Base-by-base conservation (phyloP, 2,329 filamentous ascomycete genomes). In the Paecilomyces variotii region DNA sequence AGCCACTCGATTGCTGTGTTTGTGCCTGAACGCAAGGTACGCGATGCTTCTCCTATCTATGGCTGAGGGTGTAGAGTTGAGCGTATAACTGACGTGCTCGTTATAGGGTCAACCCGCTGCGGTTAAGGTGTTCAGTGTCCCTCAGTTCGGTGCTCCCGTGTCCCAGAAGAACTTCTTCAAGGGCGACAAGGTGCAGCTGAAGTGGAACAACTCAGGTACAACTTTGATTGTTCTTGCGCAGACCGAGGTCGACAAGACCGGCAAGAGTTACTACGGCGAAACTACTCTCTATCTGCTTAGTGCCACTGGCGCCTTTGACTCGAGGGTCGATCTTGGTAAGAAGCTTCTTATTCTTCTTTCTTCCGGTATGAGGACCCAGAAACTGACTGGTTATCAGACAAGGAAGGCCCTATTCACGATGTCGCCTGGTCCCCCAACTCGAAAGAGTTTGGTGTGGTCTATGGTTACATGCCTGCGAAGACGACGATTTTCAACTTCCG, bases 131-230 rank as follows among this genome's bases (percentile, higher is more conserved):
- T 99, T 89, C 80, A 91, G 93, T 65, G 89, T 97, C 35, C 93
- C 94, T 50, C 83, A 94, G 67, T 97, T 97, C 77, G 83, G 78
- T 63, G 80, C 79, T 56, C 87, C 92, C 3, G 87, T 96, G 55
- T 97, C 93, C 45, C 93, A 97, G 74, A 99, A 99, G 86, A 97
- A 89, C 1, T 99, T 99, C 73, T 99, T 91, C 85, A 99, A 99
- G 80, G 92, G 92, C 63, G 94, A 99, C 81, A 97, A 97, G 80
- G 93, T 99, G 54, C 91, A 97, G 77, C 80, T 99, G 71, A 97
- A 97, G 80, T 99, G 94, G 94, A 99, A 99, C 77, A 85, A 88
- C 65, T 82, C 91, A 62, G 94, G 94, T 56, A 96, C 92, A 39
- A 93, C 88, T 72, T 77, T 97, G 72, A 89, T 99, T 70, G 93